Conservation (phyloP, 148 eudicot genomes). For the Simmondsia chinensis region DNA sequence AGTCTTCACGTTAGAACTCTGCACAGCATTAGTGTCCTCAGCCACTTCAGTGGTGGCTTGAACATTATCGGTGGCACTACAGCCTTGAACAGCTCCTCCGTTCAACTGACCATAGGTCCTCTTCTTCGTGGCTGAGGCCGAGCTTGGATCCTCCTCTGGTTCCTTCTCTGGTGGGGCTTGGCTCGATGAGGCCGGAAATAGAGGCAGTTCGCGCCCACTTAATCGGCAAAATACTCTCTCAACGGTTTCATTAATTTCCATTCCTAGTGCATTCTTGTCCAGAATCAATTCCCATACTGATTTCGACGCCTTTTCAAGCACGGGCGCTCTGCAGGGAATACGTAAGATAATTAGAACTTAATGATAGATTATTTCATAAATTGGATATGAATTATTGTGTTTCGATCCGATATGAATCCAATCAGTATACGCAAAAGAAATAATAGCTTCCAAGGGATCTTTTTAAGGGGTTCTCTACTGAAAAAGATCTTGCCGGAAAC, state of each 20-base stretch:
- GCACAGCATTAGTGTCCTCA: constrained; percentile 11
- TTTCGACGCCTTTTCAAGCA: constrained; percentile 94
- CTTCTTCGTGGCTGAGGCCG: constrained; percentile 48
- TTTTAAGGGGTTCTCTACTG: too few species aligned
- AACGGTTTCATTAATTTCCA: constrained; percentile 83
- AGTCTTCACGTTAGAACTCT: constrained; percentile 2
- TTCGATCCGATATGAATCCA: too few species aligned
- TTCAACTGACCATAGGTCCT: constrained; percentile 42
- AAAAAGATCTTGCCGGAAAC: too few species aligned
- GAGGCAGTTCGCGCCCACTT: constrained; percentile 82
- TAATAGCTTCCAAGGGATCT: too few species aligned
- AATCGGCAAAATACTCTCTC: constrained; percentile 79
- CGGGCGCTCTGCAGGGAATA: constrained; percentile 56
- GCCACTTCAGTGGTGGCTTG: constrained; percentile 13
- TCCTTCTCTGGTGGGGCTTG: constrained; percentile 34
- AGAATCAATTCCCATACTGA: constrained; percentile 91
- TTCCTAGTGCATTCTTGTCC: constrained; percentile 69
- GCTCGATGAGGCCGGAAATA: constrained; percentile 38
- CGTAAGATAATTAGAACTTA: too few species aligned
- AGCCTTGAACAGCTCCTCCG: constrained; percentile 30
- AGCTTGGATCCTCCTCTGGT: constrained; percentile 32
- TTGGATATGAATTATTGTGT: background rate
- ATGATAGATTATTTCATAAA: too few species aligned
- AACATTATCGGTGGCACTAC: constrained; percentile 12
- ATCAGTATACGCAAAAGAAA: too few species aligned